These are phyloP conservation scores for Talaromyces sp. DNA, from an alignment of 2,329 filamentous ascomycete genomes.

Conservation along the genomic window DNA sequence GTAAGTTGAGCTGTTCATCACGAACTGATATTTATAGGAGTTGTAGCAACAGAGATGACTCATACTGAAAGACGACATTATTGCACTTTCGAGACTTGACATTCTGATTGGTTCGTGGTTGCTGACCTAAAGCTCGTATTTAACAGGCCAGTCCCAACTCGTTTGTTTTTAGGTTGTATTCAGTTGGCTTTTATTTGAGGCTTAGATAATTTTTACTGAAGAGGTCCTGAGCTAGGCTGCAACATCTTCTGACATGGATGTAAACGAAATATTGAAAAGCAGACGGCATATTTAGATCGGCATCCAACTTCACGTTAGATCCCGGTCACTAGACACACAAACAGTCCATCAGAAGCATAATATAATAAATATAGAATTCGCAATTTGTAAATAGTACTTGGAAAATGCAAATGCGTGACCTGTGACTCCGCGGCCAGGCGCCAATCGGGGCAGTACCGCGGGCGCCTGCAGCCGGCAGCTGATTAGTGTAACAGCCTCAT, in stretches of 20 bases:
- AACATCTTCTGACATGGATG: not conserved
- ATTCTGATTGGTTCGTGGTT: not conserved
- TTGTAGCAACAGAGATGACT: not conserved
- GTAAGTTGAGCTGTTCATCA: not conserved
- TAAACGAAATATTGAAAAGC: not conserved
- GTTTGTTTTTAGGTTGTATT: not conserved
- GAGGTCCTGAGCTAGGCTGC: not conserved
- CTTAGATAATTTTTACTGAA: not conserved
- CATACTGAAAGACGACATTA: not conserved
- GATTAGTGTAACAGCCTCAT: constrained; percentile 8
- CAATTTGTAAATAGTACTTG: not conserved
- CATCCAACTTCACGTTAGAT: not conserved
- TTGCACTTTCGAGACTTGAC: not conserved
- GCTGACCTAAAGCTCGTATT: not conserved
- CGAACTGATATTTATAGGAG: not conserved
- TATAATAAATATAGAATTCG: not conserved
- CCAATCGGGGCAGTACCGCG: not conserved
- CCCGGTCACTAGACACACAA: not conserved
- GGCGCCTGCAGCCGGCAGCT: constrained; percentile 7
- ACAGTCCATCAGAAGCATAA: not conserved
- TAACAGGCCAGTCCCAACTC: not conserved
- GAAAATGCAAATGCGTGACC: not conserved
- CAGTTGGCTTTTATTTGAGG: not conserved
- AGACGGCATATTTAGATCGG: not conserved
- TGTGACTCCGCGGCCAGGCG: not conserved